Conservation (phyloP, 2,329 filamentous ascomycete genomes). For the Trichoderma citrinoviride region DNA sequence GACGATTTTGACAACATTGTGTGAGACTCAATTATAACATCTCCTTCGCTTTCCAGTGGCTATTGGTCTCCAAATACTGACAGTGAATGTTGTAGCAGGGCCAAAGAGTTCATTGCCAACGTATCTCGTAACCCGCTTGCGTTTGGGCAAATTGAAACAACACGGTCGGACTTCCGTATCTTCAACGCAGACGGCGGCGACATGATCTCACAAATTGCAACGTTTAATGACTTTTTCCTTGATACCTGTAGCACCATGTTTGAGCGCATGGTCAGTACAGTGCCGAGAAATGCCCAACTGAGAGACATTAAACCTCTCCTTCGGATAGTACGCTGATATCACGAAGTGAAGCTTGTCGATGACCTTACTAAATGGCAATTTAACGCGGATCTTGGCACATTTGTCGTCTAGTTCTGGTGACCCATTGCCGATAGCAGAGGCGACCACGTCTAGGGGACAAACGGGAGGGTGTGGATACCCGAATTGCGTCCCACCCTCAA, state of each 20-base stretch:
- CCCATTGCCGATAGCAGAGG: not conserved
- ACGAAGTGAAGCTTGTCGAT: not conserved
- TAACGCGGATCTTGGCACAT: not conserved
- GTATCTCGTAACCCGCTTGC: constrained; percentile 1
- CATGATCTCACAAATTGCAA: not conserved
- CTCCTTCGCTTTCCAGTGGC: too few relatives aligned
- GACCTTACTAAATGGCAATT: not conserved
- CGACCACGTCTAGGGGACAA: not conserved
- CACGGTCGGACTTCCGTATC: constrained; percentile 1
- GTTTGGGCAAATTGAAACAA: constrained; percentile 12
- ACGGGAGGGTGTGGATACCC: not conserved
- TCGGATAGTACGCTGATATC: too few relatives aligned
- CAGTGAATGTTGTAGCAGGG: not conserved
- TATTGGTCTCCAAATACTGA: not conserved
- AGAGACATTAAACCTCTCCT: not conserved
- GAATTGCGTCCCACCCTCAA: not conserved
- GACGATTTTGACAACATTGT: constrained; percentile 5
- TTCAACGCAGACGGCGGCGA: constrained; percentile 8
- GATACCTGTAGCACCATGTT: not conserved
- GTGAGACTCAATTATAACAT: not conserved
- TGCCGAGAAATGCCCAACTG: not conserved
- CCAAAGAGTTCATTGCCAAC: not conserved
- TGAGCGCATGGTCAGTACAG: constrained; percentile 7
- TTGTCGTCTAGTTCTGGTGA: not conserved
- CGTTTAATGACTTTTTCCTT: not conserved